phyloP scores from a whole-genome alignment of 495 filamentous ascomycete genomes.

The Sordaria brevicollis region DNA sequence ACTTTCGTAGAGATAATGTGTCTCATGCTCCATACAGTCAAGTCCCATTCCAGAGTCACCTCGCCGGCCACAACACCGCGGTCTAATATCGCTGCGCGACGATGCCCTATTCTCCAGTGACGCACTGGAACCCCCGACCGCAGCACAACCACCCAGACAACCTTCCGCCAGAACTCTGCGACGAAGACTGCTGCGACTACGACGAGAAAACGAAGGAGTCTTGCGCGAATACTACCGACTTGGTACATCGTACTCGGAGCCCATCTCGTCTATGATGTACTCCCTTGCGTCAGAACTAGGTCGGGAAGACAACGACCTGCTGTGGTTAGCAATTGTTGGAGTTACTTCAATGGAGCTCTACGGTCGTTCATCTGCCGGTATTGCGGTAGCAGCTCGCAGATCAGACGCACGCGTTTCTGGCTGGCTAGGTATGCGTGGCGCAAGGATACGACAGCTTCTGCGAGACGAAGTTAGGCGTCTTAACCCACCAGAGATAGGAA shows the following conservation, averaged over 20 bases:
- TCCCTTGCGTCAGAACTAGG: slow-evolving; percentile 90
- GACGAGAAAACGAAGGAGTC: slow-evolving; percentile 61
- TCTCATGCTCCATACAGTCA: slow-evolving; percentile 37
- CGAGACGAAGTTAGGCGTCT: slow-evolving; percentile 91
- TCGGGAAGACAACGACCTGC: slow-evolving; percentile 89
- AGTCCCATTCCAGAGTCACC: slow-evolving; percentile 41
- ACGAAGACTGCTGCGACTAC: slow-evolving; percentile 59
- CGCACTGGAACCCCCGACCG: slow-evolving; percentile 37
- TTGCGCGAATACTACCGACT: slow-evolving; percentile 72
- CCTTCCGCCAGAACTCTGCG: slow-evolving; percentile 62
- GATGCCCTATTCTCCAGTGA: slow-evolving; percentile 30
- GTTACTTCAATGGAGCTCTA: slow-evolving; percentile 86
- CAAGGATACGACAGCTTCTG: slow-evolving; percentile 71
- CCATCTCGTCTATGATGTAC: slow-evolving; percentile 87
- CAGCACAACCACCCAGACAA: slow-evolving; percentile 47
- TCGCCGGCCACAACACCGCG: slow-evolving; percentile 36
- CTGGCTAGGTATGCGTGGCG: slow-evolving; percentile 76
- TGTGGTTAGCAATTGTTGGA: slow-evolving; percentile 91
- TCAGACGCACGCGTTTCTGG: slow-evolving; percentile 48
- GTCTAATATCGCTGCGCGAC: slow-evolving; percentile 37
- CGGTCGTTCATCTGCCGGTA: slow-evolving; percentile 69
- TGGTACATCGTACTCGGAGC: slow-evolving; percentile 87
- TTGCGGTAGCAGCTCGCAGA: slow-evolving; percentile 56
- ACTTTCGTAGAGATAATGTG: slow-evolving; percentile 18
- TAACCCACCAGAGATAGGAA: slow-evolving; percentile 66